phyloP scores from a whole-genome alignment of 2,329 filamentous ascomycete species.

The Cucurbitaria berberidis region DNA sequence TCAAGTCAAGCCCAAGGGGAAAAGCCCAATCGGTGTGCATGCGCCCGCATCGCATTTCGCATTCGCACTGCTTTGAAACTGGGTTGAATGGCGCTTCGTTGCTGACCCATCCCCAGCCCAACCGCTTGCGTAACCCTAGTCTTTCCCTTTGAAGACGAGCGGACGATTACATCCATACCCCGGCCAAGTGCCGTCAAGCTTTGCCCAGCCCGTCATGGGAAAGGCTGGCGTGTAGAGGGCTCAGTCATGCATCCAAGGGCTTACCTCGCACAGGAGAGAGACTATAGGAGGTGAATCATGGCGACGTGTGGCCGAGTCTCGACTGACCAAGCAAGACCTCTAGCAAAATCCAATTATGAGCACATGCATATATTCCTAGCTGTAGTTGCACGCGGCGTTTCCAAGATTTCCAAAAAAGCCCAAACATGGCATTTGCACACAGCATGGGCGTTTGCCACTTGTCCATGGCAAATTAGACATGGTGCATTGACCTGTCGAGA shows the following conservation, averaged over 20 bases:
- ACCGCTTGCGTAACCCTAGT: not conserved
- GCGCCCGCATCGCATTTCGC: not conserved
- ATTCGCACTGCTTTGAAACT: no score
- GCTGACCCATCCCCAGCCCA: slow-evolving; percentile 10
- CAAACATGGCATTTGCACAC: slow-evolving; percentile 1
- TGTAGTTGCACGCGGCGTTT: not conserved
- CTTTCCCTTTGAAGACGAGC: not conserved
- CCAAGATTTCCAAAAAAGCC: no score
- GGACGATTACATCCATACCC: not conserved
- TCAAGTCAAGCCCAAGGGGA: not conserved
- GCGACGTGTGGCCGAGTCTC: no score
- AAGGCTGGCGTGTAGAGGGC: not conserved
- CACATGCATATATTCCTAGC: not conserved
- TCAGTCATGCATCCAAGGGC: not conserved
- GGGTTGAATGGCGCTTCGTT: slow-evolving; percentile 1
- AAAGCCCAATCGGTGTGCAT: not conserved
- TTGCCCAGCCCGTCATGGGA: not conserved
- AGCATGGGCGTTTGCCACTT: not conserved
- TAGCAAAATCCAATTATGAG: no score
- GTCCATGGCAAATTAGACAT: not conserved
- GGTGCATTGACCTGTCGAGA: not conserved
- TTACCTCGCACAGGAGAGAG: not conserved
- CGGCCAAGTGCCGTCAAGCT: not conserved
- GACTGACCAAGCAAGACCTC: no score
- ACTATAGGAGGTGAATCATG: no score